Base-by-base conservation (phyloP, 176 grass and related monocot genomes). In the Chrysopogon serrulatus region DNA sequence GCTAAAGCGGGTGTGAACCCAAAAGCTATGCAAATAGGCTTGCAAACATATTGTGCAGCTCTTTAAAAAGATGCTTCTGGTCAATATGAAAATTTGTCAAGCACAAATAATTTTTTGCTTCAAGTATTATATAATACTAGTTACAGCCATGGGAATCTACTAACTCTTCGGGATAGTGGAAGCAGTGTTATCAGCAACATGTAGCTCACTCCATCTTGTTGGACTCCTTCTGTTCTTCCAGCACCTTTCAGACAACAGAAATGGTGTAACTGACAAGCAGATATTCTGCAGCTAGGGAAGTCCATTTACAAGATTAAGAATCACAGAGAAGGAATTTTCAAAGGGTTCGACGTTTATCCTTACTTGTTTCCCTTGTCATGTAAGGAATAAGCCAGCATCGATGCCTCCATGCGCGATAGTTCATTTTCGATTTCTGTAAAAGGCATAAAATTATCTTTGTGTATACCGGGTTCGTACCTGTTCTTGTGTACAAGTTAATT, bases 351-450 rank as follows among this genome's bases (percentile, higher is more conserved):
- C 2, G 33, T 62, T 64, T 8, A 83, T 49, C 28, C 82, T 41
- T 62, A 95, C 93, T 83, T 93, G 96, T 78, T 73, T 45, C n/a
- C 48, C 66, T 85, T 83, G 81, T 92, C 96, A 98, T 93, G 87
- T 83, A 89, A 84, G 72, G 86, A 87, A 93, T 89, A 87, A 98
- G 90, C 96, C 96, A 98, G 45, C 87, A 95, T 9, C 89, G 87
- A 73, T 98, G 91, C 86, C 88, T 93, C 93, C 96, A 93, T 53
- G 91, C 91, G 43, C 93, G 96, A 71, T 95, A 98, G 88, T 98
- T 98, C 96, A 98, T 98, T 82, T 98, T 98, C 34, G 88, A 98
- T 92, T 93, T 98, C 96, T 95, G 62, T 85, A 95, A 10, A 90
- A 65, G 32, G 5, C 81, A 16, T 31, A 89, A 80, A 45, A 68